Conservation (phyloP, 306 rosid species). For the Ceratonia siliqua region DNA sequence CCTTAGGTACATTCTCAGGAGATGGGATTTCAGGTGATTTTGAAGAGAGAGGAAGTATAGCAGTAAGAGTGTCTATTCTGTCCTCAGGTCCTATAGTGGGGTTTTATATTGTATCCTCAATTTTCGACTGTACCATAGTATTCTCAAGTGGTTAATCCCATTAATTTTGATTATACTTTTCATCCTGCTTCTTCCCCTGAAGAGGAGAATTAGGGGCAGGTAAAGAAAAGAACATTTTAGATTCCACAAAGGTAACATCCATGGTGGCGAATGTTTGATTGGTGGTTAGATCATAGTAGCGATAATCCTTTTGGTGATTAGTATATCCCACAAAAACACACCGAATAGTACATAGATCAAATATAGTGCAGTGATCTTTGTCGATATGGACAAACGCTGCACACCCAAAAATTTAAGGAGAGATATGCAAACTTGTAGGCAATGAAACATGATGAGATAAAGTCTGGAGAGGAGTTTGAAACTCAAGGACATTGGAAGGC, state of each 20-base stretch:
- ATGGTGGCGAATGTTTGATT: not conserved
- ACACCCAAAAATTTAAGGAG: not conserved
- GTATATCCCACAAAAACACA: too few species aligned
- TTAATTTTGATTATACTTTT: constrained; percentile 17
- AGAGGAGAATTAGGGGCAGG: not conserved
- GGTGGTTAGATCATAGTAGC: not conserved
- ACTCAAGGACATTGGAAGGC: too few species aligned
- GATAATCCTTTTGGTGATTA: not conserved
- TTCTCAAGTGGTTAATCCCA: too few species aligned
- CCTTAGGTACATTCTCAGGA: too few species aligned
- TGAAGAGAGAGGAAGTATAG: too few species aligned
- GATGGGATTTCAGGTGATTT: too few species aligned
- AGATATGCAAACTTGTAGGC: too few species aligned
- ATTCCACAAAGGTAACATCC: not conserved
- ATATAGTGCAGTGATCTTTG: constrained; percentile 10
- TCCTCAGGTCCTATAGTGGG: too few species aligned
- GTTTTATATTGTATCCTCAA: too few species aligned
- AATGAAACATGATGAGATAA: not conserved
- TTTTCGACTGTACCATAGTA: too few species aligned
- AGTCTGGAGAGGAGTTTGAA: not conserved
- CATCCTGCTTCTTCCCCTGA: constrained; percentile 15
- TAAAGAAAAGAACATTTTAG: not conserved
- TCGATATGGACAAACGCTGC: not conserved
- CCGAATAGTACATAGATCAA: not conserved
- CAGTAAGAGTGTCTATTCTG: too few species aligned